A percentile compares a stretch with the other conserved stretches of the same genome.
These are phyloP conservation scores for Stephanocyclus meneghinianus DNA, from an alignment of 352 stramenopile species.

Conservation along the genomic window DNA sequence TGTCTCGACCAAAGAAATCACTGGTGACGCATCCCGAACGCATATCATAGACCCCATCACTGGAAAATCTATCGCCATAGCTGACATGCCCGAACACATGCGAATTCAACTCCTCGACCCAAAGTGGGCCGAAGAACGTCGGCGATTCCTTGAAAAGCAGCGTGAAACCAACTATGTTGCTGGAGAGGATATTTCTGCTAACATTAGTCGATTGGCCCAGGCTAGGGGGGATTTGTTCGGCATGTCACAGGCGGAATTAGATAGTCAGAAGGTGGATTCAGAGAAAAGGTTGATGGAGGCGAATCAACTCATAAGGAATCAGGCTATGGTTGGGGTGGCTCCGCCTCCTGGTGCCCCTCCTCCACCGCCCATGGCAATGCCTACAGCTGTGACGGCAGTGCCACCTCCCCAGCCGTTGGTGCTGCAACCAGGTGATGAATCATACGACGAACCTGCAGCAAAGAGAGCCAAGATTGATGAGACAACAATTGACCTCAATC, in stretches of 20 bases:
- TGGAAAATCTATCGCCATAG: slow-evolving; percentile 86
- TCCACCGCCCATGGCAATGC: background rate
- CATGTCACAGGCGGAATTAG: slow-evolving; percentile 59
- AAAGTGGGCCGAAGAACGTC: slow-evolving; percentile 95
- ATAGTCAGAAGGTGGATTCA: slow-evolving; percentile 45
- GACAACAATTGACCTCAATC: slow-evolving; percentile 17
- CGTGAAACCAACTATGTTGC: slow-evolving; percentile 93
- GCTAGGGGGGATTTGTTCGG: slow-evolving; percentile 92
- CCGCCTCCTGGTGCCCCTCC: slow-evolving; percentile 11
- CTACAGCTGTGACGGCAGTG: background rate
- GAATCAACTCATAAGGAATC: slow-evolving; percentile 64
- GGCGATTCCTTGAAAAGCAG: slow-evolving; percentile 94
- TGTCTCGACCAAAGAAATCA: slow-evolving; percentile 61
- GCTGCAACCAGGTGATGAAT: slow-evolving; percentile 17
- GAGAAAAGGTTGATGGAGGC: slow-evolving; percentile 60
- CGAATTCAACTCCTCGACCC: slow-evolving; percentile 97
- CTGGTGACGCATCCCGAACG: slow-evolving; percentile 45
- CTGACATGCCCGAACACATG: slow-evolving; percentile 96
- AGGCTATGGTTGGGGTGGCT: slow-evolving; percentile 31
- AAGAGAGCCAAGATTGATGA: slow-evolving; percentile 53
- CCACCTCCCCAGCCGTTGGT: slow-evolving; percentile 6
- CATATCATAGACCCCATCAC: slow-evolving; percentile 84
- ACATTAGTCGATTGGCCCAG: slow-evolving; percentile 89
- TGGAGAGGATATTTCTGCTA: slow-evolving; percentile 92
- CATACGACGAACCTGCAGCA: slow-evolving; percentile 28